Evolutionary conservation across 1,139 yeast genomes (phyloP).

Genomic region (Geotrichum phurueaensis): DNA sequence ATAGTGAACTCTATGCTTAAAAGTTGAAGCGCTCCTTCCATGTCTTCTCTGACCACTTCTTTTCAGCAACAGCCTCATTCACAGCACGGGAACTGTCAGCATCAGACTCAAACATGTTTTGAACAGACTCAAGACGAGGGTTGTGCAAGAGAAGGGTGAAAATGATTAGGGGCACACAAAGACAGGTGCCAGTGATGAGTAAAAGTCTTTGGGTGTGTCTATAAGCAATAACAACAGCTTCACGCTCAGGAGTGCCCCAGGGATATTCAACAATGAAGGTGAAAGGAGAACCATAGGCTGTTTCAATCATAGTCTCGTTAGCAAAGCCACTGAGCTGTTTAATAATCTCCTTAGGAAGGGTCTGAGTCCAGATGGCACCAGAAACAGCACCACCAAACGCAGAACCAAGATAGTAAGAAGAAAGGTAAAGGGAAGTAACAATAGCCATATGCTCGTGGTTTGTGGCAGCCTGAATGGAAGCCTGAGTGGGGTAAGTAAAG

Average conservation of each 20-base stretch:
- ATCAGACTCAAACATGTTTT: slow-evolving; percentile 32
- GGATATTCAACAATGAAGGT: slow-evolving; percentile 42
- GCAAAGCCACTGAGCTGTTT: slow-evolving; percentile 23
- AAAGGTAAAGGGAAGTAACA: slow-evolving; percentile 41
- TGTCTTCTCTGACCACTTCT: not conserved
- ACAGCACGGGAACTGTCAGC: not conserved
- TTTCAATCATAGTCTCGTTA: slow-evolving; percentile 35
- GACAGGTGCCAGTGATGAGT: slow-evolving; percentile 51
- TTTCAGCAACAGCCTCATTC: not conserved
- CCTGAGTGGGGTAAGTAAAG: slow-evolving; percentile 62
- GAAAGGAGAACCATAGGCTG: slow-evolving; percentile 53
- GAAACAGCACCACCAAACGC: slow-evolving; percentile 44
- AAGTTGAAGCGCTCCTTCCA: not conserved
- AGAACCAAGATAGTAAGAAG: slow-evolving; percentile 42
- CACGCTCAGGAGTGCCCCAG: slow-evolving; percentile 59
- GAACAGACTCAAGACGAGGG: slow-evolving; percentile 39
- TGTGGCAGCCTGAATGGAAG: slow-evolving; percentile 56
- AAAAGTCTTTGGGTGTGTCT: slow-evolving; percentile 53
- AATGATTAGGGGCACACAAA: slow-evolving; percentile 49
- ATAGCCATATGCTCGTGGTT: slow-evolving; percentile 47
- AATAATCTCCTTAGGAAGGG: slow-evolving; percentile 35
- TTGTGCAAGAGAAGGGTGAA: slow-evolving; percentile 52
- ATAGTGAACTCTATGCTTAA: not conserved
- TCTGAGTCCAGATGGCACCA: slow-evolving; percentile 46
- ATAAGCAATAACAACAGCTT: slow-evolving; percentile 52